phyloP scores from a whole-genome alignment of 768 basidiomycete genomes.

The Udeniomyces megalosporus region DNA sequence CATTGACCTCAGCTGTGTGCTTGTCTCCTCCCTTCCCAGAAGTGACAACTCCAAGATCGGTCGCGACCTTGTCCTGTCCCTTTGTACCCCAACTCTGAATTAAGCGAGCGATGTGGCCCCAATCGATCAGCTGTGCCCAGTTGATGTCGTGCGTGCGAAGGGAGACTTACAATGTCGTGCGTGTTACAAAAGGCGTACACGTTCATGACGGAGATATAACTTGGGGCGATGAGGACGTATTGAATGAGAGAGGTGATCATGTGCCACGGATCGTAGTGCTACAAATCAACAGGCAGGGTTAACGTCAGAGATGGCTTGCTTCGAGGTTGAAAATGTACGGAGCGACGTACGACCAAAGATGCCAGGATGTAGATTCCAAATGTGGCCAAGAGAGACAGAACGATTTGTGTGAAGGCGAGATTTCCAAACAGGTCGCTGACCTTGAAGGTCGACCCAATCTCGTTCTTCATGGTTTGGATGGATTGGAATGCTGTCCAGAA shows the following conservation, averaged over 20 bases:
- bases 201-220: conserved; percentile 46
- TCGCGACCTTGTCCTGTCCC: conserved; percentile 70
- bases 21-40: conserved; percentile 39
- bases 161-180: neutral
- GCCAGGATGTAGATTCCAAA: conserved; percentile 74
- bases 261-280: conserved; percentile 79
- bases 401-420: conserved; percentile 30
- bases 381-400: conserved; percentile 71
- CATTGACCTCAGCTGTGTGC: conserved; percentile 57
- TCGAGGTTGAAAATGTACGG: neutral
- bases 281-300: no score
- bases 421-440: conserved; percentile 57
- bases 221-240: conserved; percentile 78
- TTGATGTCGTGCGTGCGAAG: neutral
- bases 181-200: conserved; percentile 17
- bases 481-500: conserved; percentile 73
- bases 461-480: conserved; percentile 43
- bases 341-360: conserved; percentile 60
- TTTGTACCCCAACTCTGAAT: conserved; percentile 76
- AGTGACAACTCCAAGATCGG: conserved; percentile 70
- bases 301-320: no score
- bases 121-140: neutral
- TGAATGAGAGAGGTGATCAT: conserved; percentile 90
- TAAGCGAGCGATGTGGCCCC: no score
- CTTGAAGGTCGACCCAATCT: conserved; percentile 33